Conservation (phyloP, 371 early-diverging fungal genomes). For the Mucor mucedo region DNA sequence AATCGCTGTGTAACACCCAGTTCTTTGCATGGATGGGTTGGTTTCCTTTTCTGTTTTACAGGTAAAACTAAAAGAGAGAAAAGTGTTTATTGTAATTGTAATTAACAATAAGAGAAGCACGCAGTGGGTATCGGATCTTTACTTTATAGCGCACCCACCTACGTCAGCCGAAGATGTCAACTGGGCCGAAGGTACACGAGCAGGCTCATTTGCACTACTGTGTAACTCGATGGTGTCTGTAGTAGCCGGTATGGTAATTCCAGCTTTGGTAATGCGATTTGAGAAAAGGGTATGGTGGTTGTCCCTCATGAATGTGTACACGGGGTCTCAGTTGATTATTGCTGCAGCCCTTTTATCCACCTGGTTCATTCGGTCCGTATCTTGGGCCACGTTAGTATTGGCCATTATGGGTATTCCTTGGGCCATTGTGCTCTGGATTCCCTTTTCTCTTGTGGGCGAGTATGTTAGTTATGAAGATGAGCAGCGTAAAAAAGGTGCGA, state of each 20-base stretch:
- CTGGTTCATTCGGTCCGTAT: slow-evolving; percentile 54
- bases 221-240: slow-evolving; percentile 71
- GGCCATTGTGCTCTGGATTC: slow-evolving; percentile 81
- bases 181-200: slow-evolving; percentile 62
- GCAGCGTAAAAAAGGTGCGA: slow-evolving; percentile 20
- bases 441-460: slow-evolving; percentile 80
- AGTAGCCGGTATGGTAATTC: slow-evolving; percentile 61
- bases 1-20: slow-evolving; percentile 73
- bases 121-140: slow-evolving; percentile 64
- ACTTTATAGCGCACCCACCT: slow-evolving; percentile 46
- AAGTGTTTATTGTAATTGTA: neutral
- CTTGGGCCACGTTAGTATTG: slow-evolving; percentile 62
- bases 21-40: slow-evolving; percentile 87
- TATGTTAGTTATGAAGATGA: slow-evolving; percentile 60
- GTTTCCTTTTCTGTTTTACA: slow-evolving; percentile 76
- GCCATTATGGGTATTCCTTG: slow-evolving; percentile 74
- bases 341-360: slow-evolving; percentile 61
- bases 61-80: slow-evolving; percentile 20
- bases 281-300: slow-evolving; percentile 35
- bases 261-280: slow-evolving; percentile 45
- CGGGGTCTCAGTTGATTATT: slow-evolving; percentile 60
- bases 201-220: slow-evolving; percentile 77
- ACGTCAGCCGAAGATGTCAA: slow-evolving; percentile 26
- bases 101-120: slow-evolving; percentile 30
- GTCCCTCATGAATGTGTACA: slow-evolving; percentile 62